These are phyloP conservation scores for Penicillium herquei DNA, from an alignment of 495 filamentous ascomycete genomes.

Conservation along the genomic window DNA sequence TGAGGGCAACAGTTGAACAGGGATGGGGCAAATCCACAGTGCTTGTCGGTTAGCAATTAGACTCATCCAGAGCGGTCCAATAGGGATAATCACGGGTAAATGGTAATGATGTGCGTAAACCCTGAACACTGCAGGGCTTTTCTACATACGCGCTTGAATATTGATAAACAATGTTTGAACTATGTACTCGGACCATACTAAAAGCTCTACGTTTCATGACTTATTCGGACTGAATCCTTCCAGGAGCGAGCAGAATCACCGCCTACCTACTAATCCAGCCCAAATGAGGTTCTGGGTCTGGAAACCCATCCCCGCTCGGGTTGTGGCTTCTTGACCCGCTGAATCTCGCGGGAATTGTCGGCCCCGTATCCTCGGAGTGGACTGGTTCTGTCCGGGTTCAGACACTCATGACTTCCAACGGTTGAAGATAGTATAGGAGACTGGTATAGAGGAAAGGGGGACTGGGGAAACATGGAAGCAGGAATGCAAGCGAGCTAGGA, in stretches of 20 bases:
- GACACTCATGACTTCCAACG: not conserved
- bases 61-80: slow-evolving; percentile 12
- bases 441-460: too few species aligned
- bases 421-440: too few species aligned
- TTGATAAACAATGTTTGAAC: not conserved
- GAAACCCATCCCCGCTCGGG: not conserved
- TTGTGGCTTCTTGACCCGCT: not conserved
- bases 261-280: too few species aligned
- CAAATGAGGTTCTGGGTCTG: not conserved
- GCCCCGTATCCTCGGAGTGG: not conserved
- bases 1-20: not conserved
- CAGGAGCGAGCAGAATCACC: too few species aligned
- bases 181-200: too few species aligned
- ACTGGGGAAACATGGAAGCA: too few species aligned
- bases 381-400: not conserved
- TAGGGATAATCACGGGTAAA: slow-evolving; percentile 8
- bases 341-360: not conserved
- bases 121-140: not conserved
- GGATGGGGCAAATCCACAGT: not conserved
- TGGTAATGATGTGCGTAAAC: not conserved
- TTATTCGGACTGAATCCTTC: too few species aligned
- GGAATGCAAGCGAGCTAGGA: too few species aligned
- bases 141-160: not conserved
- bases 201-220: too few species aligned
- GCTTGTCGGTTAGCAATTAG: slow-evolving; percentile 3